Evolutionary conservation across 495 filamentous ascomycete genomes (phyloP).

Genomic region (Saxophila tyrrhenica): DNA sequence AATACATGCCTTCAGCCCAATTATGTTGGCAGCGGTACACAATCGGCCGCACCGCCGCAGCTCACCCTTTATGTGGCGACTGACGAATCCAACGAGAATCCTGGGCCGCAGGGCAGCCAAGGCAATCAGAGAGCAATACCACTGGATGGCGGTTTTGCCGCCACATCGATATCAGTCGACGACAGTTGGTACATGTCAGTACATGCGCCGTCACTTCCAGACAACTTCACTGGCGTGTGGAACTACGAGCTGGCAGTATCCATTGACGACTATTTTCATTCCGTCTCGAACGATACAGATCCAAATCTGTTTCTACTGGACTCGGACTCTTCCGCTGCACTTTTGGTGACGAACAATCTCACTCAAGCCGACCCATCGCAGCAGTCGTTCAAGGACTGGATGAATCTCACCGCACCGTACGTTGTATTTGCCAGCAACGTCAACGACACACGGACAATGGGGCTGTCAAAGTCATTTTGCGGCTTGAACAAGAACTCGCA

Average conservation of each 20-base stretch:
- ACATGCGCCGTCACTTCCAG: constrained; percentile 49
- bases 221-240: constrained; percentile 47
- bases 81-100: constrained; percentile 48
- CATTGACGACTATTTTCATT: constrained; percentile 60
- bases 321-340: constrained; percentile 61
- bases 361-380: constrained; percentile 37
- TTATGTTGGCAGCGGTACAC: constrained; percentile 27
- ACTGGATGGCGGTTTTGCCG: constrained; percentile 51
- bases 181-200: constrained; percentile 65
- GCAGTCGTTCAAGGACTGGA: constrained; percentile 40
- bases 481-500: constrained; percentile 49
- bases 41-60: constrained; percentile 44
- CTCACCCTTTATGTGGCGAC: constrained; percentile 69
- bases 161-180: constrained; percentile 40
- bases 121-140: constrained; percentile 32
- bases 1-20: constrained; percentile 68
- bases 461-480: constrained; percentile 44
- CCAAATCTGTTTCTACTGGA: constrained; percentile 61
- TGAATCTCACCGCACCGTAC: constrained; percentile 44
- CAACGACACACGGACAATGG: constrained; percentile 47
- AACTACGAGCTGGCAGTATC: constrained; percentile 77
- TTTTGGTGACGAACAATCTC: constrained; percentile 63
- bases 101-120: constrained; percentile 46
- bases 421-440: constrained; percentile 71
- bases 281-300: constrained; percentile 30